Base-by-base conservation (phyloP, 139 green algal species). In the Chlamydomonas applanata region DNA sequence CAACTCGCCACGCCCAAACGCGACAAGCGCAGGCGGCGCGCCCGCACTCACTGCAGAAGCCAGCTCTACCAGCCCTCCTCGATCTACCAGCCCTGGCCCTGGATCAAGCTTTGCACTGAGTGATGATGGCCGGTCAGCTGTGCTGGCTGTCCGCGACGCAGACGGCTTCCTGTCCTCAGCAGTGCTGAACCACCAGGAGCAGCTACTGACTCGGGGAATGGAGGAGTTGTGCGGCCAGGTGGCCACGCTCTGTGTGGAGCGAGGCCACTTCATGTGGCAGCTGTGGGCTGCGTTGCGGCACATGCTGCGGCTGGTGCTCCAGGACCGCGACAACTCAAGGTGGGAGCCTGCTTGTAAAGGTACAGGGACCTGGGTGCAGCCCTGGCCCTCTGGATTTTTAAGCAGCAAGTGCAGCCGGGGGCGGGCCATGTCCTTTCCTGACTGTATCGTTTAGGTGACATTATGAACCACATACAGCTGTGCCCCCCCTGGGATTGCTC, bases 111-210 rank as follows among this genome's bases (percentile, higher is more conserved):
- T 49, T 49, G 40, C 40, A 11, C 40, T 49, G 7, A 49, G 40
- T 49, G 40, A 49, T 49, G 40, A 49, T 11, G 40, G 40, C 40
- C 40, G 40, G 7, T 49, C 40, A 49, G 40, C 40, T 19, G 40
- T 82, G 71, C 20, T 74, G 27, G 52, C 77, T 34, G 32, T 77
- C 1, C 70, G 77, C 2, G 70, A 82, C 63, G 36, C 27, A 2
- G 77, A 76, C 30, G 77, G 77, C 49, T 82, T 73, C 40, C 53
- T 82, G 40, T 53, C 63, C 29, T 56, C 69, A 9, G 60, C 71
- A 27, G 77, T 82, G 46, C 49, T 82, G 36, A 70, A 52, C 24
- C 77, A 83, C 63, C 77, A 83, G 65, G 77, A 83, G 71, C 64
- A 71, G 56, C 36, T 83, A 56, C 40, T 78, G 46, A 79, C 70